phyloP scores from a whole-genome alignment of 2,329 filamentous ascomycete genomes.

The Aureobasidium sp. region DNA sequence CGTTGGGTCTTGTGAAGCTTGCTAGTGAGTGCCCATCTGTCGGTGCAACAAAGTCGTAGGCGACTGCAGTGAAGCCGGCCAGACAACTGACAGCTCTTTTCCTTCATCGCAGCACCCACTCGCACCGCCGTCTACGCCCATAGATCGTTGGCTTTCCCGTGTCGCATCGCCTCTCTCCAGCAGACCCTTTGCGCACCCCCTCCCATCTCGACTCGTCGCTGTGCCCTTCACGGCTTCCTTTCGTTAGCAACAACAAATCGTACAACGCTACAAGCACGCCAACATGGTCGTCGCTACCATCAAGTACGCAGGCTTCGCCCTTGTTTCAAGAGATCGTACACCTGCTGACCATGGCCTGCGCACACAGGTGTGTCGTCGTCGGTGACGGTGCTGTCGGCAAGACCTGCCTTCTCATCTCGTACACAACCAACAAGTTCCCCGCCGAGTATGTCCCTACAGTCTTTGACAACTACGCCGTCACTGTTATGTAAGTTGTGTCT shows the following conservation, averaged over 20 bases:
- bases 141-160: background rate
- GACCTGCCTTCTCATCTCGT: slow-evolving; percentile 97
- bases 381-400: slow-evolving; percentile 99
- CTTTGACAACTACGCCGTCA: slow-evolving; percentile 99
- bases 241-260: background rate
- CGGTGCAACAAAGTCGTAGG: background rate
- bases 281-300: slow-evolving; percentile 30
- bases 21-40: slow-evolving; percentile 1
- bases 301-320: slow-evolving; percentile 23
- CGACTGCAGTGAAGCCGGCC: background rate
- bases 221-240: background rate
- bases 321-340: background rate
- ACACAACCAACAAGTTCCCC: slow-evolving; percentile 99
- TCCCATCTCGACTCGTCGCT: background rate
- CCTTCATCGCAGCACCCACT: background rate
- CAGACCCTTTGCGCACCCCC: background rate
- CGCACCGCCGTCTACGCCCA: slow-evolving; percentile 2
- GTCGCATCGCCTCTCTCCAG: slow-evolving; percentile 2
- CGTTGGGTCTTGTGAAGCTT: slow-evolving; percentile 5
- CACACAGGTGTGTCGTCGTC: slow-evolving; percentile 85
- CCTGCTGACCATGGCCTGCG: background rate
- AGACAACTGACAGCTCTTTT: slow-evolving; percentile 9
- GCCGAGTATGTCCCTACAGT: slow-evolving; percentile 99
- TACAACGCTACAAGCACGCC: background rate
- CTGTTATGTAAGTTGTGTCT: slow-evolving; percentile 77